These are phyloP conservation scores for Nakazawaea laoshanensis DNA, from an alignment of 805 yeast genomes.

Conservation along the genomic window DNA sequence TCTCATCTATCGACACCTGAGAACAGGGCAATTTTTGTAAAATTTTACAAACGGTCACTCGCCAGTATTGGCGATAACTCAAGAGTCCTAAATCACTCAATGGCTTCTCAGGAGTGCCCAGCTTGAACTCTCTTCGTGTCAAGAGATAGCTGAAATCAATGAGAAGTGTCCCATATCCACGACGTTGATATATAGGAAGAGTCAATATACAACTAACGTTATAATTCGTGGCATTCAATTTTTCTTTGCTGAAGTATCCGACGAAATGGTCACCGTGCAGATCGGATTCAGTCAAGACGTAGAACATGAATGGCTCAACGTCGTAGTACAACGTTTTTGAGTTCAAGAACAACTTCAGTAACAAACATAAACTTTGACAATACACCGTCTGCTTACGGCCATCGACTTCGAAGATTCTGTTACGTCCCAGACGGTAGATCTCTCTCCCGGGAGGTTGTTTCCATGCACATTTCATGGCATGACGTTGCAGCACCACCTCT, in stretches of 20 bases:
- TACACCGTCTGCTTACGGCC: slow-evolving; percentile 76
- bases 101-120: slow-evolving; percentile 95
- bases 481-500: slow-evolving; percentile 59
- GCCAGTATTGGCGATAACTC: slow-evolving; percentile 88
- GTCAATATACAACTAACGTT: slow-evolving; percentile 90
- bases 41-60: slow-evolving; percentile 46
- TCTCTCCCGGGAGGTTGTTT: slow-evolving; percentile 87
- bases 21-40: slow-evolving; percentile 19
- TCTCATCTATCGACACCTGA: slow-evolving; percentile 44
- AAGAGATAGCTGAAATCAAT: slow-evolving; percentile 85
- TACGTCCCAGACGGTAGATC: slow-evolving; percentile 63
- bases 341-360: slow-evolving; percentile 83
- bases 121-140: slow-evolving; percentile 63
- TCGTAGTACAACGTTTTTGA: slow-evolving; percentile 91
- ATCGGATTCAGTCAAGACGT: slow-evolving; percentile 60
- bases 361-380: slow-evolving; percentile 83
- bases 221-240: slow-evolving; percentile 63
- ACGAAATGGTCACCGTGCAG: slow-evolving; percentile 60
- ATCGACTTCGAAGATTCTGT: slow-evolving; percentile 86
- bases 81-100: slow-evolving; percentile 77
- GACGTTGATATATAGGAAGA: slow-evolving; percentile 77
- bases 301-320: slow-evolving; percentile 91
- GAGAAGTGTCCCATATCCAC: slow-evolving; percentile 82
- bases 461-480: slow-evolving; percentile 62
- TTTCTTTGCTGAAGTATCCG: slow-evolving; percentile 92